phyloP scores from a whole-genome alignment of 2,329 filamentous ascomycete species.

The Hawksworthiomyces lignivorus region DNA sequence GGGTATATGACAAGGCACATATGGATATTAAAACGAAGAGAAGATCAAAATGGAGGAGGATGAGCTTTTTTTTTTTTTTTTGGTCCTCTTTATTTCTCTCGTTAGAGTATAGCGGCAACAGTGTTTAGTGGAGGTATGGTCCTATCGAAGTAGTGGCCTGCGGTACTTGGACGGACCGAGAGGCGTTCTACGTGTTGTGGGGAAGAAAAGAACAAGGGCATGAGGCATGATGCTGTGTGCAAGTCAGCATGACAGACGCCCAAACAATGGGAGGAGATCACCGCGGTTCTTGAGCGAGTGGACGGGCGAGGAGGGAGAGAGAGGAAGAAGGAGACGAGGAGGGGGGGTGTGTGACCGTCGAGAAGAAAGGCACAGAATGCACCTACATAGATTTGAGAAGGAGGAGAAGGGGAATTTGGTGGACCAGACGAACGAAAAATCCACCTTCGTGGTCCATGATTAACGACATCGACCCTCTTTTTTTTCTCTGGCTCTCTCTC shows the following conservation, averaged over 20 bases:
- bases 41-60: background rate
- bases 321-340: slow-evolving; percentile 12
- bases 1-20: slow-evolving; percentile 8
- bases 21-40: too few species aligned
- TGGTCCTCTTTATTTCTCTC: too few species aligned
- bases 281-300: slow-evolving; percentile 23
- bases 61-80: background rate
- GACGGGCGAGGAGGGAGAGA: slow-evolving; percentile 20
- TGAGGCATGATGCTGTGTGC: slow-evolving; percentile 29
- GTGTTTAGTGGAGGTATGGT: too few species aligned
- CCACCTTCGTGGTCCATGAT: too few species aligned
- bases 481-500: background rate
- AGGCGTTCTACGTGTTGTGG: slow-evolving; percentile 22
- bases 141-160: slow-evolving; percentile 12
- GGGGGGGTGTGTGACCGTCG: background rate
- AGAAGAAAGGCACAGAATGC: too few species aligned
- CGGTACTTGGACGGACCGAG: slow-evolving; percentile 33
- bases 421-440: too few species aligned
- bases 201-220: slow-evolving; percentile 16
- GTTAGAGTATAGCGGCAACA: too few species aligned
- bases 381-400: too few species aligned
- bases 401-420: background rate
- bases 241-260: slow-evolving; percentile 29
- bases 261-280: slow-evolving; percentile 31
- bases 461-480: background rate